Evolutionary conservation across 129 eudicot genomes (phyloP).

Genomic region (Apium graveolens): DNA sequence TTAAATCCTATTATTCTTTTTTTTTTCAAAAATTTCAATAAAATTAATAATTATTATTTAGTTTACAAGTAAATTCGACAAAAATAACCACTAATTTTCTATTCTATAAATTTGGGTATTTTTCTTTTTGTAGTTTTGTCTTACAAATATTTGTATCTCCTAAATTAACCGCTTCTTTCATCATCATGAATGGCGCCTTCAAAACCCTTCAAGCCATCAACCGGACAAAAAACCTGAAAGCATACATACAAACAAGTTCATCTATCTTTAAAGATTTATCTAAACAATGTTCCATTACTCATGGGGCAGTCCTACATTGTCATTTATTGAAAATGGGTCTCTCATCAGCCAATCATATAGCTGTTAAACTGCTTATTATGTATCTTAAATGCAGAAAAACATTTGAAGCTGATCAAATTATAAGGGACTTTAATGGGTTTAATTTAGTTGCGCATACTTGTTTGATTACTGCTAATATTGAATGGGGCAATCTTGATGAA

Average conservation of each 20-base stretch:
- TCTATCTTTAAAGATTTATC: slow-evolving; percentile 38
- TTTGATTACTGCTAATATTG: slow-evolving; percentile 42
- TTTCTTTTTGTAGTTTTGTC: no score
- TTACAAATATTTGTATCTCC: no score
- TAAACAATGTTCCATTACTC: slow-evolving; percentile 25
- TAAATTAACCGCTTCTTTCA: neutral
- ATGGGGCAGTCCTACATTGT: slow-evolving; percentile 44
- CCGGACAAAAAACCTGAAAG: slow-evolving; percentile 29
- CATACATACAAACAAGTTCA: slow-evolving; percentile 25
- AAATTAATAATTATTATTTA: no score
- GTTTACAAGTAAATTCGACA: no score
- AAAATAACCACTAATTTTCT: no score
- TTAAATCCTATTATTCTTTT: no score
- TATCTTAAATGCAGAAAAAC: slow-evolving; percentile 39
- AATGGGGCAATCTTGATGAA: slow-evolving; percentile 29
- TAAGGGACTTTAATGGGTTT: slow-evolving; percentile 45
- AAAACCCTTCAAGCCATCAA: slow-evolving; percentile 25
- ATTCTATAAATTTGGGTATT: no score
- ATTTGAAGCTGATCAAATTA: slow-evolving; percentile 39
- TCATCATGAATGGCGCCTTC: slow-evolving; percentile 26
- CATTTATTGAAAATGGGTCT: slow-evolving; percentile 55
- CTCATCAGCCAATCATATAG: slow-evolving; percentile 36
- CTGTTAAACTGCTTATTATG: slow-evolving; percentile 55
- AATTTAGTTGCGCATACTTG: slow-evolving; percentile 56
- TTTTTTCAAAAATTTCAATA: no score